Percentiles rank a stretch among this genome's conserved stretches.
phyloP scores from a whole-genome alignment of 108 stramenopile species.

The Pseudonitzschia delicatissima region DNA sequence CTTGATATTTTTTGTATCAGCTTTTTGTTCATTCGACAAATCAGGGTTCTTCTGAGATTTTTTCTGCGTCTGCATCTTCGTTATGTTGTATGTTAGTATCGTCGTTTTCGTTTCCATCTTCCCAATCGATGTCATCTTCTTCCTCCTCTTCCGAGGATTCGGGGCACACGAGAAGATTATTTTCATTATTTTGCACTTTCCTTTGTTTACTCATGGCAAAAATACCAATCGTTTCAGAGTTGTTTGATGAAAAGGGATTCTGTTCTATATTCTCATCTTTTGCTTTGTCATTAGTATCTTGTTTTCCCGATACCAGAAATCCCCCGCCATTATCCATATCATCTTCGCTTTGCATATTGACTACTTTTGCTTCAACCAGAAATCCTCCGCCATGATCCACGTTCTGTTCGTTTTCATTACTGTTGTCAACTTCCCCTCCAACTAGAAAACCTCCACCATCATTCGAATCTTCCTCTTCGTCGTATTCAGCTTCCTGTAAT shows the following conservation, averaged over 20 bases:
- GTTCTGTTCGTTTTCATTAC: background rate
- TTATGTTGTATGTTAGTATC: slow-evolving; percentile 8
- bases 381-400: too few species aligned
- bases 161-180: background rate
- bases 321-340: too few species aligned
- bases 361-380: too few species aligned
- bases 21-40: too few species aligned
- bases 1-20: too few species aligned
- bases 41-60: too few species aligned
- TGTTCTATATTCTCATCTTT: too few species aligned
- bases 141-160: slow-evolving; percentile 12
- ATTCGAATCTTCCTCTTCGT: background rate
- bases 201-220: background rate
- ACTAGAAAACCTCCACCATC: background rate
- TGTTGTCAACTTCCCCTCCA: background rate
- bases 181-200: background rate
- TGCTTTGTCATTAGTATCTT: too few species aligned
- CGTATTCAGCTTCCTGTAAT: slow-evolving; percentile 10
- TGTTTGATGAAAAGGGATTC: background rate
- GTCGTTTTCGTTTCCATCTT: background rate
- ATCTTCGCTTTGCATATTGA: background rate
- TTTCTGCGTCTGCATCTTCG: too few species aligned
- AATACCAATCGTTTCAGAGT: background rate
- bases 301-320: too few species aligned
- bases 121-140: background rate